Evolutionary conservation across 768 basidiomycete genomes (phyloP).

Genomic region (Mycena vulgaris): DNA sequence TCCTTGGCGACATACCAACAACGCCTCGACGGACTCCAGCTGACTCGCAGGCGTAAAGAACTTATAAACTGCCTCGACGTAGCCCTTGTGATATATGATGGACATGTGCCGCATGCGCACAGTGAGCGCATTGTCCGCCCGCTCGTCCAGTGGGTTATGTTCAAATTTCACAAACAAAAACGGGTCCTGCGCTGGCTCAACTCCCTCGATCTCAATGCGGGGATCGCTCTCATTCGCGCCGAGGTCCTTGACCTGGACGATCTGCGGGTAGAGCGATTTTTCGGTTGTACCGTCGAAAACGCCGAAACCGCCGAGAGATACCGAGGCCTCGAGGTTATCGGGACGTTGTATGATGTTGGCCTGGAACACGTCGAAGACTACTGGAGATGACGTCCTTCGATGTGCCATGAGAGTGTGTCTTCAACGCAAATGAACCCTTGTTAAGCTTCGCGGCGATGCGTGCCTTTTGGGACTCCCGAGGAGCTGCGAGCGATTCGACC

Average conservation of each 20-base stretch:
- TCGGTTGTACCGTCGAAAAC: constrained; percentile 94
- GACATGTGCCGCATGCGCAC: constrained; percentile 96
- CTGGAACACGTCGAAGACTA: constrained; percentile 90
- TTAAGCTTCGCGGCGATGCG: constrained; percentile 84
- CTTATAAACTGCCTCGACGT: constrained; percentile 90
- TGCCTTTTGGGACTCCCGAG: constrained; percentile 85
- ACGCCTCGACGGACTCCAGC: constrained; percentile 93
- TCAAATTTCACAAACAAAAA: constrained; percentile 96
- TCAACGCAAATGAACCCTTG: constrained; percentile 90
- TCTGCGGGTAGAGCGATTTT: constrained; percentile 87
- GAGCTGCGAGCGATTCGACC: constrained; percentile 76
- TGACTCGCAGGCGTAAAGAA: constrained; percentile 97
- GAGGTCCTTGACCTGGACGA: constrained; percentile 78
- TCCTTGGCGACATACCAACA: constrained; percentile 71
- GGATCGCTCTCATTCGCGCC: constrained; percentile 27
- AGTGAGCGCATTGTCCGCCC: constrained; percentile 92
- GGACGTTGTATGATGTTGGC: constrained; percentile 89
- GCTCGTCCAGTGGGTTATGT: constrained; percentile 90
- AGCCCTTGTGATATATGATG: constrained; percentile 95
- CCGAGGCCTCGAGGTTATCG: constrained; percentile 87
- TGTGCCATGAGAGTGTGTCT: constrained; percentile 77
- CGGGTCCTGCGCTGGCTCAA: constrained; percentile 56
- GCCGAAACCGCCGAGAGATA: constrained; percentile 88
- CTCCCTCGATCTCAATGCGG: constrained; percentile 33
- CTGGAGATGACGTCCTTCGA: constrained; percentile 83